phyloP scores from a whole-genome alignment of 208 protist species.

The Crithidia brevicula region DNA sequence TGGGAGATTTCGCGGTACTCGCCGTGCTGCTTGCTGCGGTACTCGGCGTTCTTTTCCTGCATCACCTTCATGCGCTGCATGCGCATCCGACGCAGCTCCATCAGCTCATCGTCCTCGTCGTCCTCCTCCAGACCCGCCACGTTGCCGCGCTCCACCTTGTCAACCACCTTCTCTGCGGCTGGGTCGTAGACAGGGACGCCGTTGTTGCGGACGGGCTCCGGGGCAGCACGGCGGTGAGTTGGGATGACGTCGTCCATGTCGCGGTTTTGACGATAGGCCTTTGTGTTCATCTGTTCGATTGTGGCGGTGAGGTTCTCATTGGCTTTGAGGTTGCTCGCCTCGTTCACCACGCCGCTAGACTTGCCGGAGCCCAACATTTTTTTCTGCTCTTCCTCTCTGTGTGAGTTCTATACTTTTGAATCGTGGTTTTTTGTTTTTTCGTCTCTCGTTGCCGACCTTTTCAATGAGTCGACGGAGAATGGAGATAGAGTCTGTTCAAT shows the following conservation, averaged over 20 bases:
- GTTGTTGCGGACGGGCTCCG: conserved; percentile 39
- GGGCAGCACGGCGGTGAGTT: conserved; percentile 67
- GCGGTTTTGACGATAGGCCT: conserved; percentile 67
- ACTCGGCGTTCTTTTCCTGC: conserved; percentile 75
- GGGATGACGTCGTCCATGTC: conserved; percentile 83
- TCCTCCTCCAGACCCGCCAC: conserved; percentile 47
- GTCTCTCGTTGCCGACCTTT: too few species aligned
- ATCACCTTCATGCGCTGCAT: conserved; percentile 60
- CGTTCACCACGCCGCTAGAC: conserved; percentile 85
- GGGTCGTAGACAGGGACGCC: conserved; percentile 78
- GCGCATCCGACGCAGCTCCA: conserved; percentile 70
- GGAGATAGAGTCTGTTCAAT: too few species aligned
- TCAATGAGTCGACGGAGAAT: too few species aligned
- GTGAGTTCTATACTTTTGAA: not conserved
- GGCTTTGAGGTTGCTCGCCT: conserved; percentile 90
- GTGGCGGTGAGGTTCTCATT: conserved; percentile 87
- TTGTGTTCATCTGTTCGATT: conserved; percentile 84
- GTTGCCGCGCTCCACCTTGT: conserved; percentile 37
- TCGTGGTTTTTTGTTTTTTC: too few species aligned
- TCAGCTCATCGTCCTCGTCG: conserved; percentile 80
- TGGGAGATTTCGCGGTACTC: conserved; percentile 94
- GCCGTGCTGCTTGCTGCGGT: conserved; percentile 90
- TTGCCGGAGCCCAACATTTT: conserved; percentile 89
- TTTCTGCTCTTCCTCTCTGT: conserved; percentile 19
- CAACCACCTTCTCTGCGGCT: conserved; percentile 51